A percentile compares a stretch with the other conserved stretches of the same genome.
Evolutionary conservation across 106 monocot species (phyloP).

Genomic region (Dendrobium chrysotoxum): DNA sequence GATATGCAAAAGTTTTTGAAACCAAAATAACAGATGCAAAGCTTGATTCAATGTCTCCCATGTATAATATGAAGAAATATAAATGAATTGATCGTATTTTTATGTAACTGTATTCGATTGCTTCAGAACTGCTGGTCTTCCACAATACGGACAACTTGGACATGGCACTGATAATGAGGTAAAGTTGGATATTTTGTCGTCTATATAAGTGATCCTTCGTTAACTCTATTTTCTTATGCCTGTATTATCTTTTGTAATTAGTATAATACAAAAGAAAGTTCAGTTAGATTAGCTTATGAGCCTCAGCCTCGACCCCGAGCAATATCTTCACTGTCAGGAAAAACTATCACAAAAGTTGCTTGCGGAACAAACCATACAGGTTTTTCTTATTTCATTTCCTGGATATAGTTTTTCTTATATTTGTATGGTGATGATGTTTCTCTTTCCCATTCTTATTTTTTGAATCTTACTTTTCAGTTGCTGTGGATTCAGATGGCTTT

Average conservation of each 20-base stretch:
- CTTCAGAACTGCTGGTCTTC: slow-evolving; percentile 82
- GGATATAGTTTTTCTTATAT: not conserved
- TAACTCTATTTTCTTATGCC: not conserved
- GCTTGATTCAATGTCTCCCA: not conserved
- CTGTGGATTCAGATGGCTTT: slow-evolving; percentile 85
- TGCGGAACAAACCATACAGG: slow-evolving; percentile 99
- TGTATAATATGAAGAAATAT: not conserved
- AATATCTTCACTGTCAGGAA: slow-evolving; percentile 68
- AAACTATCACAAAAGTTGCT: slow-evolving; percentile 84
- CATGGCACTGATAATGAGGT: slow-evolving; percentile 98
- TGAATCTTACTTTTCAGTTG: slow-evolving; percentile 46
- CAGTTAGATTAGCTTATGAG: slow-evolving; percentile 79
- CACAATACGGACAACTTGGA: slow-evolving; percentile 98
- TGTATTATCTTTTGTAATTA: slow-evolving; percentile 21
- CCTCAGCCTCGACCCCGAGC: slow-evolving; percentile 84
- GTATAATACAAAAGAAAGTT: slow-evolving; percentile 89
- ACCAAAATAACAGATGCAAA: not conserved
- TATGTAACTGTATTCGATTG: slow-evolving; percentile 5
- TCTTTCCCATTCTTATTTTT: not conserved
- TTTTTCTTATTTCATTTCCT: slow-evolving; percentile 20
- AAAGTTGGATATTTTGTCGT: not conserved
- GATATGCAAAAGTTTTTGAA: slow-evolving; percentile 14
- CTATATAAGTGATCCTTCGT: not conserved
- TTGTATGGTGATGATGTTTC: not conserved
- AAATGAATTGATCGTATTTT: not conserved